phyloP scores from a whole-genome alignment of 495 filamentous ascomycete genomes.

The Clavariopsis aquatica region DNA sequence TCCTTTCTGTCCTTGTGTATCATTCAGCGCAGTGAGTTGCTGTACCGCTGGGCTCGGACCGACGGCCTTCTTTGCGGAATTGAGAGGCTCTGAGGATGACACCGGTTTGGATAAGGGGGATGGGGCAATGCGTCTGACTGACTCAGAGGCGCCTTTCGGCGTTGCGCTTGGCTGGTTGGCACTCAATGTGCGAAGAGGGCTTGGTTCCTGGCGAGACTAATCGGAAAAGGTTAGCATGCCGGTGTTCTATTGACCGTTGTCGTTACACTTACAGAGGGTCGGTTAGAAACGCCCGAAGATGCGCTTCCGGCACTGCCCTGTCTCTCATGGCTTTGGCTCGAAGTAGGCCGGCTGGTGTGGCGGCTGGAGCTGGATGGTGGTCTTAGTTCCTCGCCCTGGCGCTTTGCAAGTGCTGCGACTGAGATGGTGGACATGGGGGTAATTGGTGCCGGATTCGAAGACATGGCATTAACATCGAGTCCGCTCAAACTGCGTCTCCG shows the following conservation, averaged over 20 bases:
- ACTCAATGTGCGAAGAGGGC: neutral
- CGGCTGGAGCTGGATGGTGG: conserved; percentile 39
- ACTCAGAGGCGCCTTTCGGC: conserved; percentile 69
- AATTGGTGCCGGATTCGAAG: conserved; percentile 16
- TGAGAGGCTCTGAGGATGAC: conserved; percentile 40
- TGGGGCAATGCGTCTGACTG: conserved; percentile 68
- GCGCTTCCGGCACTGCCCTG: conserved; percentile 60
- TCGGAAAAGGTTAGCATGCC: conserved; percentile 8
- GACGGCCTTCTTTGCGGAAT: conserved; percentile 37
- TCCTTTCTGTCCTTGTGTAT: conserved; percentile 69
- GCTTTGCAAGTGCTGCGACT: conserved; percentile 13
- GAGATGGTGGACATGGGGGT: neutral
- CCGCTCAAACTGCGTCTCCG: conserved; percentile 80
- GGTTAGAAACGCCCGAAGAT: conserved; percentile 49
- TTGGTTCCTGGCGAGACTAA: conserved; percentile 32
- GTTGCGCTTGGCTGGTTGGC: conserved; percentile 41
- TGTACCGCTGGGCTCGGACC: conserved; percentile 69
- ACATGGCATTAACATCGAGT: conserved; percentile 62
- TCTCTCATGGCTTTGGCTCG: conserved; percentile 60
- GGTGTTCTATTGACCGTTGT: too few species aligned
- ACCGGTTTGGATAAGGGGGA: conserved; percentile 89
- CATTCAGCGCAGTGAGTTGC: conserved; percentile 76
- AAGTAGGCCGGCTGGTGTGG: conserved; percentile 42
- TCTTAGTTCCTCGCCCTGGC: conserved; percentile 36
- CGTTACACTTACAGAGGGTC: conserved; percentile 51